Evolutionary conservation across 352 stramenopile genomes (phyloP).

Genomic region (Phytophthora chlamydospora): DNA sequence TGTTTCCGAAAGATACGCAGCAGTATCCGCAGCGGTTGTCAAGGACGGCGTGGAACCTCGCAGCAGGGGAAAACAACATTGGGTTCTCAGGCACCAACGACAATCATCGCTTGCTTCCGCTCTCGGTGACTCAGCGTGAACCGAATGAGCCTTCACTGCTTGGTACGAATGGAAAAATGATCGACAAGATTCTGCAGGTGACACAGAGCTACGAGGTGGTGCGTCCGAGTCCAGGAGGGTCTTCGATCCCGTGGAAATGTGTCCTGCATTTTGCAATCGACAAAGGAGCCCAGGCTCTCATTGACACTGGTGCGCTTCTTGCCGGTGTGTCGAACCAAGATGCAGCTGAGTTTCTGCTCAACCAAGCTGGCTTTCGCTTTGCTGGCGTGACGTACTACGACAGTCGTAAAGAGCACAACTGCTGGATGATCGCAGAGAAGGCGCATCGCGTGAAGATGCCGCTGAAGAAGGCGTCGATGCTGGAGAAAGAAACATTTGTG

Average conservation of each 20-base stretch:
- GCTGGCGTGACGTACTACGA: conserved; percentile 89
- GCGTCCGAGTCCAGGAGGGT: neutral
- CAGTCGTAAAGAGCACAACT: conserved; percentile 44
- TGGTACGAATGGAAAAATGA: conserved; percentile 89
- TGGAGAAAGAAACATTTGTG: conserved; percentile 87
- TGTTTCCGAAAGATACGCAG: conserved; percentile 85
- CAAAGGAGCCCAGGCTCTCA: conserved; percentile 64
- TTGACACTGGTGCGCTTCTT: conserved; percentile 87
- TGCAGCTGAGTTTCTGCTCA: conserved; percentile 58
- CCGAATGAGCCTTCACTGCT: conserved; percentile 54
- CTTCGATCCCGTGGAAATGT: conserved; percentile 45
- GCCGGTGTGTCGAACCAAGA: conserved; percentile 63
- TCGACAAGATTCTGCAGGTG: conserved; percentile 68
- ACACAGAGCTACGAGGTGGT: conserved; percentile 47
- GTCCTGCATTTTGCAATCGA: conserved; percentile 49
- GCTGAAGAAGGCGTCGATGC: conserved; percentile 71
- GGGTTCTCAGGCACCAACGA: conserved; percentile 93
- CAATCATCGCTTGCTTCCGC: conserved; percentile 78
- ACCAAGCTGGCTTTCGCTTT: conserved; percentile 31
- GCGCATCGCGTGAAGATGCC: conserved; percentile 42
- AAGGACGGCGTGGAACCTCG: conserved; percentile 86
- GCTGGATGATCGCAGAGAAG: conserved; percentile 85
- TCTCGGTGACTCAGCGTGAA: conserved; percentile 70
- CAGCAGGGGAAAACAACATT: conserved; percentile 56
- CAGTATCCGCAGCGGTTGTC: conserved; percentile 80